phyloP scores from a whole-genome alignment of 768 basidiomycete species.

The Mycena galericulata region DNA sequence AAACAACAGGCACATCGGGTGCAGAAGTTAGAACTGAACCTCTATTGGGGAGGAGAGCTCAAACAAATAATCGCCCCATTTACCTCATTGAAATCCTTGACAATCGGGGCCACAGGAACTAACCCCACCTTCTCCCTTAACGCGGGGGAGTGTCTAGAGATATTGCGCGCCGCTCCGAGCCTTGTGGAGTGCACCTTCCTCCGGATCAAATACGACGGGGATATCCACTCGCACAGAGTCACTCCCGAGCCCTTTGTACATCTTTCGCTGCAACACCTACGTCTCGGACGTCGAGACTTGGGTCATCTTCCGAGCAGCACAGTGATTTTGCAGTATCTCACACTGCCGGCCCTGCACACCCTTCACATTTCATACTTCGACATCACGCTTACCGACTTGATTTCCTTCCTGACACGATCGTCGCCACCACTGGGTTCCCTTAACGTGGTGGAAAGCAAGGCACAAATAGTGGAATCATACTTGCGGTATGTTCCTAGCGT shows the following conservation, averaged over 20 bases:
- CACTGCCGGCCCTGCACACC: conserved; percentile 3
- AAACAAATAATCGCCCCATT: neutral
- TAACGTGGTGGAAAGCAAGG: no score
- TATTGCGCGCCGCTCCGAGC: conserved; percentile 5
- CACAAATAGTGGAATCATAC: no score
- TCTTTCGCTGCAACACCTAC: neutral
- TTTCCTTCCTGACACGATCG: conserved; percentile 7
- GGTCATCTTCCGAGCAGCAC: neutral
- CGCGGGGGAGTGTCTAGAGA: neutral
- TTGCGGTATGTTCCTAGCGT: no score
- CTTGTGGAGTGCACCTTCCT: neutral
- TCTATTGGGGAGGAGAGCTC: neutral
- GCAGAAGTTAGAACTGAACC: neutral
- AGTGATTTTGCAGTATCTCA: neutral
- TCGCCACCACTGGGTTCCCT: neutral
- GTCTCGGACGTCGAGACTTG: neutral
- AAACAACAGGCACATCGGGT: neutral
- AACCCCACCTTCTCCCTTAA: neutral
- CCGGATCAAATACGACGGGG: neutral
- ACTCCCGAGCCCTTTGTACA: neutral
- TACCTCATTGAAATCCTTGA: neutral
- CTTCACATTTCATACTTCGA: conserved; percentile 7
- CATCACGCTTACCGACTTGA: neutral
- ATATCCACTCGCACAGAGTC: neutral
- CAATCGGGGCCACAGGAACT: neutral